Base-by-base conservation (phyloP, 2,329 filamentous ascomycete genomes). In the Aureobasidium namibiae region DNA sequence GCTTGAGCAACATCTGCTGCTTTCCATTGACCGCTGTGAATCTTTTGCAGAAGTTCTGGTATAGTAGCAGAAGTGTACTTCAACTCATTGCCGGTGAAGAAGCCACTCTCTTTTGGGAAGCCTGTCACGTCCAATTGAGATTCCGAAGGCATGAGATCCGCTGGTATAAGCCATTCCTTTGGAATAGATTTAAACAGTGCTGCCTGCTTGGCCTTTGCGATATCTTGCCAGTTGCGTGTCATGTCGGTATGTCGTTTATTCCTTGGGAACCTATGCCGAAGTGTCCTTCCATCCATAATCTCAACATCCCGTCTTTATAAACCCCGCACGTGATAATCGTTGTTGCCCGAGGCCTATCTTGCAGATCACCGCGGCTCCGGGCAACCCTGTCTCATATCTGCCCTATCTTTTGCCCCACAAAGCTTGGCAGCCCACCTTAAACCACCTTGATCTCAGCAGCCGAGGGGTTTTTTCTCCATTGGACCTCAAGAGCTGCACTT, bases 101-200 rank as follows among this genome's bases (percentile, higher is more conserved):
- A 84, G 2, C 82, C 82, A 1, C 82, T 87, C 66, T 66, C 65
- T 29, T 65, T 65, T 2, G 84, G 82, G 70, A 83, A 86, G 3
- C 64, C 64, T 0, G 79, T 82, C 16, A 87, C 80, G 65, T 86
- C 78, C 46, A 79, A 72, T 65, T 83, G 78, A 34, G 76, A 74
- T 0, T 76, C 75, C 0, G 79, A 74, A 2, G 84, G 84, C 0
- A 85, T 66, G 44, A 84, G 69, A 49, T 78, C 67, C 6, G 69
- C 67, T 0, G 83, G 81, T 6, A 87, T 76, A 56, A 76, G 74
- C 79, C 82, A 86, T 66, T 85, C 78, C 1, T 73, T 59, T 1
- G 84, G 83, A 56, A 87, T 83, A 0, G 80, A 79, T 44, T 72
- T 71, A 59, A 53, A 24, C 16, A 57, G 46, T 18, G 39, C 26